These are phyloP conservation scores for Globomyces pollinis-pini DNA, from an alignment of 192 early-diverging fungal genomes.

Conservation along the genomic window DNA sequence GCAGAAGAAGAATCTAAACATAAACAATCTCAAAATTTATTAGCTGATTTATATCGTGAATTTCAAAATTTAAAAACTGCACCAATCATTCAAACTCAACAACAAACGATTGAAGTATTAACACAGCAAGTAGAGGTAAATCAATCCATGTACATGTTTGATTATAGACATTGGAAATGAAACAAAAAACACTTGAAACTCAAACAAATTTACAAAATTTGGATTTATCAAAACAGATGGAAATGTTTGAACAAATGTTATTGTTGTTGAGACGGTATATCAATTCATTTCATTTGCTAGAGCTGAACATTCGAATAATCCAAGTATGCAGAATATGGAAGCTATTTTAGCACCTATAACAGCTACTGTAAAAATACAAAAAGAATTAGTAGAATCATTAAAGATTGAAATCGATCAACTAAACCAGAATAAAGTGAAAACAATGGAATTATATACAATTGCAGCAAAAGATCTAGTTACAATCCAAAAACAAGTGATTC, in stretches of 20 bases:
- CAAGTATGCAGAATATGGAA: too few relatives aligned
- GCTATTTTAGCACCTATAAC: too few relatives aligned
- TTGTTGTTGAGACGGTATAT: not conserved
- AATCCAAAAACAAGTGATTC: not conserved
- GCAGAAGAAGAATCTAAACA: not conserved
- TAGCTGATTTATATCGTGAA: not conserved
- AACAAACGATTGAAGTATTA: not conserved
- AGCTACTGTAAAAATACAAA: too few relatives aligned
- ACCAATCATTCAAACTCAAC: not conserved
- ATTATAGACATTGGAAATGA: not conserved
- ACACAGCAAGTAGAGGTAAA: not conserved
- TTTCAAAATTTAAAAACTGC: not conserved
- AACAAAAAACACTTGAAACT: conserved; percentile 2
- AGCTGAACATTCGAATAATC: too few relatives aligned
- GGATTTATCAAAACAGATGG: not conserved
- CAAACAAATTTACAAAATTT: not conserved
- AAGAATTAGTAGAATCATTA: not conserved
- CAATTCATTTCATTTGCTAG: not conserved
- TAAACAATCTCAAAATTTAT: not conserved
- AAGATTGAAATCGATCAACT: not conserved
- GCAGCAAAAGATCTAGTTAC: not conserved
- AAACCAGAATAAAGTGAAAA: not conserved
- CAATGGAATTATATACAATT: not conserved
- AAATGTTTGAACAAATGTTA: not conserved
- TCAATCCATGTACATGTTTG: too few relatives aligned